phyloP scores from a whole-genome alignment of 257 asterid genomes.

The Orobanche coerulescens region DNA sequence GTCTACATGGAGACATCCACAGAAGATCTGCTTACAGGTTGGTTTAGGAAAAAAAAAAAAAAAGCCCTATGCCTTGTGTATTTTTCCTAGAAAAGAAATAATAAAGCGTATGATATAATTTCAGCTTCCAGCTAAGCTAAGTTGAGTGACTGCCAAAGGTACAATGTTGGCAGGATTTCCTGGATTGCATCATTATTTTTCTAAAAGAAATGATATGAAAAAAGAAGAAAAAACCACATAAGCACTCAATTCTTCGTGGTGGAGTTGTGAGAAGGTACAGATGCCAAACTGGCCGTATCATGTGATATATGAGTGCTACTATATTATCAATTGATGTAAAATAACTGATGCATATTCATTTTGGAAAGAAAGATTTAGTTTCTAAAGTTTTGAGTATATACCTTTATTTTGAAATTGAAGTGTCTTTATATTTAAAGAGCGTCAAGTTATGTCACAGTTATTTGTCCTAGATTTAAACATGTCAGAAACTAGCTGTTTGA shows the following conservation, averaged over 20 bases:
- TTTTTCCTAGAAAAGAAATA: neutral
- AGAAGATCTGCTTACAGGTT: conserved; percentile 86
- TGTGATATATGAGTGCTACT: conserved; percentile 5
- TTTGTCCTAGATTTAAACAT: neutral
- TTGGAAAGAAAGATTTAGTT: neutral
- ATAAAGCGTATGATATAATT: neutral
- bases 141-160: neutral
- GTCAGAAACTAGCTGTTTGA: neutral
- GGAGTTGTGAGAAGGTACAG: neutral
- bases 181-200: neutral
- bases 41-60: conserved; percentile 17
- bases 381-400: neutral
- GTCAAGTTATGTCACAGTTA: neutral
- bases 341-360: neutral
- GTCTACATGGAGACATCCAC: conserved; percentile 71
- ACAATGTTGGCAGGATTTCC: neutral
- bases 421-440: neutral
- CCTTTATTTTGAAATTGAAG: neutral
- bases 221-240: neutral
- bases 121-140: conserved; percentile 3
- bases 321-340: neutral
- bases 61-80: conserved; percentile 12
- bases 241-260: neutral
- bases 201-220: neutral
- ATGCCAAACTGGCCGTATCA: neutral